Evolutionary conservation across 2,329 filamentous ascomycete species (phyloP), one percentile per base, ranked within the genome.

Genomic region (Sporothrix dimorphospora): DNA sequence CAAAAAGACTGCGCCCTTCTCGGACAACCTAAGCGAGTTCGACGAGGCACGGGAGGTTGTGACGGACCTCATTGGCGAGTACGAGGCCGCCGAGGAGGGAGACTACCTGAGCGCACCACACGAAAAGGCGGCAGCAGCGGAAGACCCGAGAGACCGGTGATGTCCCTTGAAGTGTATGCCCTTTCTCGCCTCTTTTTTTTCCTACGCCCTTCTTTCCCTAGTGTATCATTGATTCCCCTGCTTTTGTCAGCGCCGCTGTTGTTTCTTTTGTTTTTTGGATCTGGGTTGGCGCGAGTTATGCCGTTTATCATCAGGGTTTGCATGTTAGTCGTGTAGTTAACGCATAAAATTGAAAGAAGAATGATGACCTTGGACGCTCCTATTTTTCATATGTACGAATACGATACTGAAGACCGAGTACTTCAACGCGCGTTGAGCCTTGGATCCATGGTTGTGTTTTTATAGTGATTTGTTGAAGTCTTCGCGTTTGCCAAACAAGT

Each of bases 31-130:
- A 55, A 89, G 92, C 76, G 95, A 99, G 81, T 99, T 99, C 78
- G 97, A 99, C 80, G 94, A 98, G 81, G 93, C 96, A 45, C 89
- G 93, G 76, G 92, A 96, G 79, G 95, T 98, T 5, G 95, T 98
- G 24, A 90, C 91, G 78, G 95, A 97, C 80, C 83, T 98, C 75
- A 95, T 98, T 79, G 88, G 89, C 69, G 96, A 99, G 85, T 99
- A 99, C 80, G 95, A 98, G 83, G 94, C 95, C 40, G 96, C 96
- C 4, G 96, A 99, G 81, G 88, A 92, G 79, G 90, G 93, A 45
- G 91, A 97, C 78, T 99, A 99, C 80, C 84, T 99, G 69, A 95
- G 92, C 9, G 91, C 91, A 72, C 84, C 85, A 30, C 87, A 85
- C 21, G 85, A 86, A 65, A 84, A 85, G 78, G 81, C 83, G 2